Evolutionary conservation across 805 yeast species (phyloP), one percentile per base, ranked within the genome.

Genomic region (Candida takata): DNA sequence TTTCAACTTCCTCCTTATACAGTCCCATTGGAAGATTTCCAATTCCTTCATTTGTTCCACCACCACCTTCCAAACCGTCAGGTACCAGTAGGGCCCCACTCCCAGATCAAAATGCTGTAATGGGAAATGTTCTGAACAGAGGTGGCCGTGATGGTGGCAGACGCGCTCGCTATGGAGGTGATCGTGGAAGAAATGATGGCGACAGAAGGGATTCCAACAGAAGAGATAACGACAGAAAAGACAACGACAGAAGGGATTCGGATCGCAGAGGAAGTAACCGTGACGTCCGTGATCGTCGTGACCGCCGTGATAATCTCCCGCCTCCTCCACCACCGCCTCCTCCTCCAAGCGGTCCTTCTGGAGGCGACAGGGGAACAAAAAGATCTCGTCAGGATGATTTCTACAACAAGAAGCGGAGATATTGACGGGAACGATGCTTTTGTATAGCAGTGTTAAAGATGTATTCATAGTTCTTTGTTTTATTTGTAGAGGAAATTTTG

Each of bases 261-360:
- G 23, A 20, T n/a, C n/a, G n/a, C n/a, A n/a, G n/a, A n/a, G n/a
- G n/a, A n/a, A n/a, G 26, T 8, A 21, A 21, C 11, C 26, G 26
- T 5, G n/a, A 27, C 31, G 4, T 10, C 31, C 31, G 31, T 29
- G 26, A 14, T 14, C 6, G 12, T 24, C 26, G 34, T 29, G 27
- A 33, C 9, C 26, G 25, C 15, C 33, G 24, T 13, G 31, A 18
- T 27, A 24, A 18, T 14, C 29, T 23, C 6, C 35, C 35, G 4
- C 33, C 39, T 14, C 40, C 36, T 16, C 41, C 49, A 18, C 43
- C 47, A 5, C 47, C 45, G 9, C 45, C 47, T n/a, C 34, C 43
- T 16, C 17, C 31, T 17, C 6, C 23, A 24, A 19, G n/a, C 11
- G 28, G 15, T 9, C 23, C 29, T 12, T 29, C 32, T 15, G 20